Base-by-base conservation (phyloP, 306 rosid genomes). In the Lathyrus tuberosus region DNA sequence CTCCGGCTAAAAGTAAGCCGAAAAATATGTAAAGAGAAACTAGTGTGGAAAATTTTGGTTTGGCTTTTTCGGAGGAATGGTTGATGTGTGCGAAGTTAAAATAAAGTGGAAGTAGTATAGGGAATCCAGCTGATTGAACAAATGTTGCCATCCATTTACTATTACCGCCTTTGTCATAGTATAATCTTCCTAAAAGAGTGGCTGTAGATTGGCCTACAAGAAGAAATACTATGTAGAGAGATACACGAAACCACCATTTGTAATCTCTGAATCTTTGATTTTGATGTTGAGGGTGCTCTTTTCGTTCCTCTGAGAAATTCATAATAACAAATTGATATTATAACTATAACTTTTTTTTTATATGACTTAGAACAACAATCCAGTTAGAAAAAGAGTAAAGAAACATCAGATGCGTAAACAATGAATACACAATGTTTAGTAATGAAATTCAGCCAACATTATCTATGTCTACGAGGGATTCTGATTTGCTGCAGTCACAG, bases 81-180 rank as follows among this genome's bases (percentile, higher is more conserved):
- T 18, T 72, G 37, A 5, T 42, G 47, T 53, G 49, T 20, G 57
- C 9, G 68, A 76, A 85, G 68, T 65, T 56, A 10, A 44, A 64
- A 13, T 75, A 62, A 43, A 85, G 77, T 16, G 91, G 95, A 53
- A 82, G 10, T n/a, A 88, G 65, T 71, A 84, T 0, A 4, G 91
- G 91, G 73, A 88, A 88, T 62, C 95, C 95, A 10, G 82, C 87
- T 13, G 95, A 84, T 69, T 88, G 87, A 76, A 84, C 91, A 17
- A 88, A 70, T 5, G 95, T 84, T 47, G 86, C 82, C 85, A 88
- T 82, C 90, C 95, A 88, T 82, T 83, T 83, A 69, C 94, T 88
- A 15, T 83, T 80, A 33, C 94, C 90, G 54, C 90, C 90, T 46
- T 81, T 70, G 71, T 83, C 89, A 73, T 77, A 88, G 65, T 88